These are phyloP conservation scores for Mucor irregularis DNA, from an alignment of 371 early-diverging fungal species.

Conservation along the genomic window DNA sequence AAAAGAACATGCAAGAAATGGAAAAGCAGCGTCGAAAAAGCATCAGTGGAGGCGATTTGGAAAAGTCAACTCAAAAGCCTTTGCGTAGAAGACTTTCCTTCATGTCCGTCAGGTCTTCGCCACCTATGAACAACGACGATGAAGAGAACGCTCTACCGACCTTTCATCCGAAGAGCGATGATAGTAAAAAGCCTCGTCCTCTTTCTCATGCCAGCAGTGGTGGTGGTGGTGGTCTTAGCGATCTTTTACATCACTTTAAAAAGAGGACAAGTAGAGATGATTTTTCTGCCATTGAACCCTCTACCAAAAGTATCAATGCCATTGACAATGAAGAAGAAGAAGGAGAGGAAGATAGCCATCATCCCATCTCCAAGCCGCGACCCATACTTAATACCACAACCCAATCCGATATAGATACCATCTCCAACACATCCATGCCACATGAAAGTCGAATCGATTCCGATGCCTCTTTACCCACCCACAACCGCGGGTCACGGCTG, in stretches of 20 bases:
- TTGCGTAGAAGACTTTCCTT: constrained; percentile 20
- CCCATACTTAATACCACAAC: too few relatives aligned
- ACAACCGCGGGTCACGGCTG: too few relatives aligned
- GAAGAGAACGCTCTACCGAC: not conserved
- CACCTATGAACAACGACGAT: not conserved
- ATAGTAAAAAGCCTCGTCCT: too few relatives aligned
- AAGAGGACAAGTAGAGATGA: too few relatives aligned
- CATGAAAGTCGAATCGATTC: not conserved
- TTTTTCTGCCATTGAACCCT: too few relatives aligned
- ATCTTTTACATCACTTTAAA: constrained; percentile 11
- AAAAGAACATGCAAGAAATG: constrained; percentile 17
- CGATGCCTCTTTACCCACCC: not conserved
- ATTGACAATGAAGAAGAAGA: too few relatives aligned
- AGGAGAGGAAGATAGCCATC: too few relatives aligned
- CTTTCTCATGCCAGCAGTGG: too few relatives aligned
- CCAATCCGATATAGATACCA: too few relatives aligned
- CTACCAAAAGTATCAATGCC: too few relatives aligned
- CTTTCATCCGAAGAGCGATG: not conserved
- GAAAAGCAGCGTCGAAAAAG: constrained; percentile 11
- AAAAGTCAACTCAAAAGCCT: not conserved
- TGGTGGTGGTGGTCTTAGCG: not conserved
- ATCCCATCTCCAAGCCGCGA: too few relatives aligned
- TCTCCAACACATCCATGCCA: too few relatives aligned
- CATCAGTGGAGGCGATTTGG: not conserved
- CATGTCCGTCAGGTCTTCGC: constrained; percentile 17